Evolutionary conservation across 2,329 filamentous ascomycete species (phyloP), one percentile per base, ranked within the genome.

Genomic region (Clathrospora elynae): DNA sequence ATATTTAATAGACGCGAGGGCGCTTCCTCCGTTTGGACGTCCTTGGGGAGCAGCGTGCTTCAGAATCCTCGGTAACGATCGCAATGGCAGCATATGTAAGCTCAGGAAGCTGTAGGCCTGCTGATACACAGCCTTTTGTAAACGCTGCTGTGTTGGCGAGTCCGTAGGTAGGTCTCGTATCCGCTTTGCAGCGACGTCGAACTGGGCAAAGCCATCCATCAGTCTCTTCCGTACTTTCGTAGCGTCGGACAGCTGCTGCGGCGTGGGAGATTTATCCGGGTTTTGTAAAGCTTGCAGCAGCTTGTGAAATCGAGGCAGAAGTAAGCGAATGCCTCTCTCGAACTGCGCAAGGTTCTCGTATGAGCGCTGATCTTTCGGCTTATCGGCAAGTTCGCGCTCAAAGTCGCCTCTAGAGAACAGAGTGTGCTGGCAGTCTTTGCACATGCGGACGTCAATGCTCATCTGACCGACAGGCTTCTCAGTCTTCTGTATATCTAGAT

Each of bases 291-390:
- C 79, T 5, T 83, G 61, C 2, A 96, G 76, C 0, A 90, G 76
- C 47, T 85, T 86, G 61, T 96, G 91, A 53, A 96, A 96, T 5
- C 84, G 84, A 0, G 91, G 91, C 44, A 96, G 76, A 28, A 96
- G 78, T 39, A 89, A 76, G 22, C 85, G 81, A 54, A 96, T 96
- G 25, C 91, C 91, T 44, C 87, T 80, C 71, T 96, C 89, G 53
- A 96, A 96, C 62, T 96, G 89, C 0, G 85, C 76, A 2, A 96
- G 76, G 9, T 90, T 95, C 59, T 85, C 87, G 67, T 95, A 96
- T 1, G 88, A 84, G 24, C 87, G 83, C 61, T 91, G 84, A 57
- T 92, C 87, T 2, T 86, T 79, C 1, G 88, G 85, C 51, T 85
- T 86, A 35, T 82, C 77, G 1, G 78, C 73, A 3, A 90, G 69